Base-by-base conservation (phyloP, 768 basidiomycete species). In the Cystofilobasidium ferigula region DNA sequence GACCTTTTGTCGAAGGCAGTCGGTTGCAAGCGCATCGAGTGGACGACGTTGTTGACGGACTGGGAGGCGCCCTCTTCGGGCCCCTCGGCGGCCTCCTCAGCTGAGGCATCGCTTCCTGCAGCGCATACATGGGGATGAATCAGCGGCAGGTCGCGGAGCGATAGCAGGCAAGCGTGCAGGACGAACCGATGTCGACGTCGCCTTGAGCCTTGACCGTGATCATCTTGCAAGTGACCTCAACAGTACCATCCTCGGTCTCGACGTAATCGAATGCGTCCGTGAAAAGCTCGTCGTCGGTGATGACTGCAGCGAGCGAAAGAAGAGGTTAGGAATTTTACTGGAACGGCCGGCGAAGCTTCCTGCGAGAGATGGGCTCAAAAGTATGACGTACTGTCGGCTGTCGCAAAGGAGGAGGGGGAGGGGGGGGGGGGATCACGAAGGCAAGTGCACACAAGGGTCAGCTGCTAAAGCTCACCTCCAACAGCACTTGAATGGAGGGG, bases 211-310 rank as follows among this genome's bases (percentile, higher is more conserved):
- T 89, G 69, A 90, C 70, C 24, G 77, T 78, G 73, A 91, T 82
- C 76, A 81, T 70, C 68, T 80, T 71, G 77, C 90, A 94, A 74
- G 97, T 84, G 62, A 97, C 87, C 76, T 97, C 95, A 74, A 81
- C 88, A 64, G 84, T 88, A 70, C 89, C 82, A 68, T 89, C 87
- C 70, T 94, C 76, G 47, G 74, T 47, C 80, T 90, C 91, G 71
- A 90, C 93, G 74, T 86, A 22, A n/a, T 85, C 85, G 81, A 86
- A 97, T 70, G 91, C 91, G 80, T 94, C 91, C 32, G 90, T 91
- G 82, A 88, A 84, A 82, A 97, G 87, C 80, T 97, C 93, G 74
- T 94, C 90, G 53, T 77, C 83, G 58, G 84, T 76, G 65, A 95
- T n/a, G 67, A 87, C 74, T 68, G 77, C 77, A 71, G 74, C 71